These are phyloP conservation scores for Melaleuca alternifolia DNA, from an alignment of 345 rosid genomes.

Conservation along the genomic window DNA sequence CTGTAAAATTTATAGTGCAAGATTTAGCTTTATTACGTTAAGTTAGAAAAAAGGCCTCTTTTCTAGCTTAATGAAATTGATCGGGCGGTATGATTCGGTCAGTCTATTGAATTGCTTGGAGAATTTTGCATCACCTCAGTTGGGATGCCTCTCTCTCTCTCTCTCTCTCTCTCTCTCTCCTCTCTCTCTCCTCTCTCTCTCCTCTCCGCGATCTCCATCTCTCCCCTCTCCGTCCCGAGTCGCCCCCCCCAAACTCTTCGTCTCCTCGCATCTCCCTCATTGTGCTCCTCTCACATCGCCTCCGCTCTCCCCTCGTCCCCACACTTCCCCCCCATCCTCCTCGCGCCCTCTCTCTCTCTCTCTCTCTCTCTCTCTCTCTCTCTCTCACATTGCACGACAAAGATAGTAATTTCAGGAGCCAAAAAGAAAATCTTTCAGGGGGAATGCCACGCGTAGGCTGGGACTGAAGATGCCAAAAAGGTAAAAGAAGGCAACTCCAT, in stretches of 20 bases:
- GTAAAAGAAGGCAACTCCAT: neutral
- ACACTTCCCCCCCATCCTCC: too few species aligned
- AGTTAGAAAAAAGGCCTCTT: neutral
- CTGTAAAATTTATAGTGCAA: neutral
- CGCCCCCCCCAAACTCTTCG: too few species aligned
- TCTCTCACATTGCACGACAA: neutral
- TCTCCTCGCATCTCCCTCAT: too few species aligned
- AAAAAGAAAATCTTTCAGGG: neutral
- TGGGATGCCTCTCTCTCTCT: neutral
- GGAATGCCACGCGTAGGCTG: neutral
- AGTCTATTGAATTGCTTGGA: neutral
- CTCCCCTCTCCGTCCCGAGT: too few species aligned
- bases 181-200: too few species aligned
- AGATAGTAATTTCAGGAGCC: neutral
- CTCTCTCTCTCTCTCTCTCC: neutral
- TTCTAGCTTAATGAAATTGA: neutral
- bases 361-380: too few species aligned
- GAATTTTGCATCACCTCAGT: neutral
- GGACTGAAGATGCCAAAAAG: neutral
- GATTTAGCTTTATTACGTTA: neutral
- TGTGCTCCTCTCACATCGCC: too few species aligned
- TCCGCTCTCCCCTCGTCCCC: too few species aligned
- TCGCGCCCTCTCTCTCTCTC: too few species aligned
- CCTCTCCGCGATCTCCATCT: too few species aligned
- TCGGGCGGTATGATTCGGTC: neutral